Conservation (phyloP, 495 filamentous ascomycete species). For the Lophiostoma macrostomum region DNA sequence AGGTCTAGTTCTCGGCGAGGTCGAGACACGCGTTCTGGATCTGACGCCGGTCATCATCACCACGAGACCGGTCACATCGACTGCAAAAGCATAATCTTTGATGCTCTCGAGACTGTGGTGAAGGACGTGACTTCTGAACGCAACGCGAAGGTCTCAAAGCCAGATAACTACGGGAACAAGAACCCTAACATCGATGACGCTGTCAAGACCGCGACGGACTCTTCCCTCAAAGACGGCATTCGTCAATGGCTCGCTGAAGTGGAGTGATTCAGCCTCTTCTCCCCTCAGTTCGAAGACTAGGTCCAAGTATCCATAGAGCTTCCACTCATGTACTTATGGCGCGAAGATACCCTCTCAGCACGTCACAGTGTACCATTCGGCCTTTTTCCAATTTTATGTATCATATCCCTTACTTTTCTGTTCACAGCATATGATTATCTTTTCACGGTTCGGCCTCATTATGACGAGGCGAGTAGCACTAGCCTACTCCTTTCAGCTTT, state of each 20-base stretch:
- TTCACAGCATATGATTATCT: background rate
- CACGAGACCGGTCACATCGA: constrained; percentile 56
- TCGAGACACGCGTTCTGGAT: constrained; percentile 19
- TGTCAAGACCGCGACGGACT: constrained; percentile 44
- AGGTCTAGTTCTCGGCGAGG: constrained; percentile 32
- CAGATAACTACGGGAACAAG: background rate
- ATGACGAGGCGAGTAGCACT: background rate
- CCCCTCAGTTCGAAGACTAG: background rate
- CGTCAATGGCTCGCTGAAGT: constrained; percentile 61
- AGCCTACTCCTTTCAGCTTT: background rate
- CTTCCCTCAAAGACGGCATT: constrained; percentile 62
- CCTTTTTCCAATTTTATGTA: constrained; percentile 13
- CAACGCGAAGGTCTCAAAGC: constrained; percentile 41
- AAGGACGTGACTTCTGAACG: constrained; percentile 57
- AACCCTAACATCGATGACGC: constrained; percentile 8
- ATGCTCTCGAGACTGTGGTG: constrained; percentile 65
- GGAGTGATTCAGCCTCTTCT: constrained; percentile 37
- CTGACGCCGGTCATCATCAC: constrained; percentile 17
- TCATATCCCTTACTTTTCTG: background rate
- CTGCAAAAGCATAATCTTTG: constrained; percentile 59
- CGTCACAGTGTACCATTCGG: constrained; percentile 3
- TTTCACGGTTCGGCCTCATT: background rate
- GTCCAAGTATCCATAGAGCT: constrained; percentile 2
- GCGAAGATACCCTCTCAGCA: constrained; percentile 20
- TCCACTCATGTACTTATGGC: constrained; percentile 20